Base-by-base conservation (phyloP, 768 basidiomycete species). In the Tricholoma hemisulphureum region DNA sequence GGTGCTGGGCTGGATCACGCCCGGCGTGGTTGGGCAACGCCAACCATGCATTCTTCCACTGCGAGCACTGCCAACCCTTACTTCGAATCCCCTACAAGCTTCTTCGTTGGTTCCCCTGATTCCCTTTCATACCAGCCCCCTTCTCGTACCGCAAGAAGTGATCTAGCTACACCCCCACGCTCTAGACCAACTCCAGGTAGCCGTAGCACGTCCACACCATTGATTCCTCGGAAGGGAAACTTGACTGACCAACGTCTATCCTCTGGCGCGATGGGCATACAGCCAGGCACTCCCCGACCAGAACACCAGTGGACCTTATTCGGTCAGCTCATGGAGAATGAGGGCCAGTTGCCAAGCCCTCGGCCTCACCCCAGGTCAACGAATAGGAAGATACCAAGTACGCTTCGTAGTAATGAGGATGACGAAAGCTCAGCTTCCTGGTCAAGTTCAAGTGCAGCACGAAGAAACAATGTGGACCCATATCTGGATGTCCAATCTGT, bases 321-420 rank as follows among this genome's bases (percentile, higher is more conserved):
- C 61, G 83, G 80, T 7, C 86, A 89, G 66, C 68, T 88, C 37
- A 88, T 89, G 85, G 83, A 88, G 65, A 84, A 85, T 63, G 85
- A 83, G 48, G 81, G 80, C 2, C 80, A 79, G 35, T 63, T 77
- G 34, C 73, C 69, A 5, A 64, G 48, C 52, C 61, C 45, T 54
- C 53, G 16, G 46, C 56, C 23, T 48, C 29, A 39, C 18, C 51
- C 39, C 20, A 11, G 11, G 16, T n/a, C 67, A 51, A 31, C 53
- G 51, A 61, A 57, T 48, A 58, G 61, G 55, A 52, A 55, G 53
- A 43, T 16, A 35, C 28, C 55, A 45, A 56, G 28, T 28, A 34
- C 48, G 16, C 29, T 32, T 24, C 61, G 49, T 45, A 26, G 35
- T 11, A 5, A 11, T 18, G 49, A 51, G 14, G 51, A 45, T 7